Percentiles rank a stretch among this genome's conserved stretches.
Evolutionary conservation across 1,284 basidiomycete genomes (phyloP).

Genomic region (Ustilago crameri): DNA sequence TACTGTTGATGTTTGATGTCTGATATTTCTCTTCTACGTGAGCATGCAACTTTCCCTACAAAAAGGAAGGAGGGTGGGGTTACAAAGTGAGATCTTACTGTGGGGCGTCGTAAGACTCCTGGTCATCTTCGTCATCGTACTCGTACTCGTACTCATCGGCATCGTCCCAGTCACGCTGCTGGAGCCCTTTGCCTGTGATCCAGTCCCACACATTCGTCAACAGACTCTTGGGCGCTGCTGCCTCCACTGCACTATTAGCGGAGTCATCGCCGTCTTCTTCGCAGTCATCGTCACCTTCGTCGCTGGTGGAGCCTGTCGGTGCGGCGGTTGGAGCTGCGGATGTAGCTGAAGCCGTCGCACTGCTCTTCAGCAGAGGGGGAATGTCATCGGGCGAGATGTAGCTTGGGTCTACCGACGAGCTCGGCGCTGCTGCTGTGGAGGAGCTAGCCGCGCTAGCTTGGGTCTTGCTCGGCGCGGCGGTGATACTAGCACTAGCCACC

Average conservation of each 20-base stretch:
- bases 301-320: background rate
- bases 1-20: too few relatives aligned
- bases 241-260: too few relatives aligned
- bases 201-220: constrained; percentile 38
- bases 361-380: constrained; percentile 27
- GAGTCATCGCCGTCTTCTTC: constrained; percentile 17
- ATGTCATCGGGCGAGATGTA: constrained; percentile 23
- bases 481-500: too few relatives aligned
- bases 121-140: constrained; percentile 4
- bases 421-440: background rate
- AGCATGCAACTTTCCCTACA: too few relatives aligned
- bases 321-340: constrained; percentile 1
- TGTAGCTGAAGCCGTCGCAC: constrained; percentile 2
- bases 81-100: constrained; percentile 6
- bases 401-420: constrained; percentile 11
- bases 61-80: background rate
- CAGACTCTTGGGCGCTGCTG: constrained; percentile 2
- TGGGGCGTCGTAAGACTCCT: constrained; percentile 20
- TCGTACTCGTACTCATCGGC: constrained; percentile 22
- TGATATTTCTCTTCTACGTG: background rate
- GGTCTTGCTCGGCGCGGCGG: constrained; percentile 8
- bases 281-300: constrained; percentile 22
- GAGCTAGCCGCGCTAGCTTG: too few relatives aligned
- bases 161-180: constrained; percentile 18
- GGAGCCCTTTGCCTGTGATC: constrained; percentile 23